Evolutionary conservation across 306 rosid species (phyloP).

Genomic region (Lupinus albus): DNA sequence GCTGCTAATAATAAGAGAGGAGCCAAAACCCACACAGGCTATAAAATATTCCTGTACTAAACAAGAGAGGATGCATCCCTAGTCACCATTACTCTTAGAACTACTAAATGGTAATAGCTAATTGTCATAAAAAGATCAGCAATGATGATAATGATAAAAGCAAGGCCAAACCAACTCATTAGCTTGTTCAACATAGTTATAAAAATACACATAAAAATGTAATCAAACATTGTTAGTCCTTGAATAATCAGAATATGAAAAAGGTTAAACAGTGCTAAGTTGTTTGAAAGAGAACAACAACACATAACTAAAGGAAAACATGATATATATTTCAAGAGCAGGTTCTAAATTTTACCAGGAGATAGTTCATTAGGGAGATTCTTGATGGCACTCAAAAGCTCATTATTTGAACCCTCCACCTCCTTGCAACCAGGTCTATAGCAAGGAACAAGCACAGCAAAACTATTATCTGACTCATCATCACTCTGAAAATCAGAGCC

Average conservation of each 20-base stretch:
- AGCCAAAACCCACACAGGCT: neutral
- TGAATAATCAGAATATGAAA: constrained; percentile 21
- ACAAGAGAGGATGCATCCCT: neutral
- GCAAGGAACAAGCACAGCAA: constrained; percentile 85
- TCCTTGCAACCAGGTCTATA: constrained; percentile 78
- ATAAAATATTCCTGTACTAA: neutral
- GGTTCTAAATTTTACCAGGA: constrained; percentile 58
- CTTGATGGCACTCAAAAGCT: constrained; percentile 73
- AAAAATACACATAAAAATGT: constrained; percentile 22
- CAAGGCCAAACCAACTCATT: constrained; percentile 23
- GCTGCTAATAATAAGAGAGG: constrained; percentile 12
- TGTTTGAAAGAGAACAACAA: constrained; percentile 17
- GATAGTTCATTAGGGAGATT: constrained; percentile 68
- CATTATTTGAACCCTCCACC: constrained; percentile 57
- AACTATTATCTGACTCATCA: constrained; percentile 66
- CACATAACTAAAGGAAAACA: constrained; percentile 2
- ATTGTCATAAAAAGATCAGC: constrained; percentile 12
- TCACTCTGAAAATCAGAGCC: constrained; percentile 74
- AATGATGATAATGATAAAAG: constrained; percentile 34
- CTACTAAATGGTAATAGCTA: constrained; percentile 6
- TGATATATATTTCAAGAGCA: constrained; percentile 11
- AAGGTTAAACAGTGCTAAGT: constrained; percentile 16
- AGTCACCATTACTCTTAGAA: constrained; percentile 24
- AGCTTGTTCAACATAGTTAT: neutral
- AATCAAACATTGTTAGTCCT: constrained; percentile 27